Conservation (phyloP, 2,329 filamentous ascomycete genomes). For the Akanthomyces lecanii region DNA sequence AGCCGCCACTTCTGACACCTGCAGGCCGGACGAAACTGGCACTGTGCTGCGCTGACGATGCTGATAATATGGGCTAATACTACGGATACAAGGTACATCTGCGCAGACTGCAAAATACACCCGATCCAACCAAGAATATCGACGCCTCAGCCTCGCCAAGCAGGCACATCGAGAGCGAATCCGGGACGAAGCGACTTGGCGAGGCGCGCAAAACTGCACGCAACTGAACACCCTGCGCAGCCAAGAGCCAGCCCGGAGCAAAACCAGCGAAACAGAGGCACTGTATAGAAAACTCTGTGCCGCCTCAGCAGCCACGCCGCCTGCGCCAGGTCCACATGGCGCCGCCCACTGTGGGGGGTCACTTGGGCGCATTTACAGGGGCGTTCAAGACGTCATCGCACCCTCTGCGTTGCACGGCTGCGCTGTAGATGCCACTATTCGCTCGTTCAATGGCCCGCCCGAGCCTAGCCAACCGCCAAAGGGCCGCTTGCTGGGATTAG, state of each 20-base stretch:
- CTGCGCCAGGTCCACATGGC: constrained; percentile 10
- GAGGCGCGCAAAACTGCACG: neutral
- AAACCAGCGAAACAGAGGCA: constrained; percentile 7
- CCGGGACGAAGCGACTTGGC: constrained; percentile 15
- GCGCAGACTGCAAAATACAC: neutral
- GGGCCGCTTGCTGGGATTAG: constrained; percentile 9
- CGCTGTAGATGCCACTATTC: neutral
- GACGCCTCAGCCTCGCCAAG: constrained; percentile 1
- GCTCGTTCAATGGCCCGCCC: neutral
- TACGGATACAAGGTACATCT: neutral
- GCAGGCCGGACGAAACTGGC: neutral
- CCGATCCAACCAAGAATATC: neutral
- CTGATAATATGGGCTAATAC: neutral
- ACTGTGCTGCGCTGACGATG: neutral
- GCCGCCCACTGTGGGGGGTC: constrained; percentile 15
- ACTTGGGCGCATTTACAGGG: constrained; percentile 4
- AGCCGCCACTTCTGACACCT: constrained; percentile 1
- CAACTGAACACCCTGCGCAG: neutral
- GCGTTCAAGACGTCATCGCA: constrained; percentile 15
- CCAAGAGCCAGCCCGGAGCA: constrained; percentile 5
- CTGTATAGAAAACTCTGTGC: constrained; percentile 11
- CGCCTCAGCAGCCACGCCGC: constrained; percentile 6
- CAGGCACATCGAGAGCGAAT: constrained; percentile 1
- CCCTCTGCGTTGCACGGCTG: neutral
- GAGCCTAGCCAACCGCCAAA: neutral